Evolutionary conservation across 2,329 filamentous ascomycete species (phyloP), one percentile per base, ranked within the genome.

Genomic region (Xylariaceae sp.): DNA sequence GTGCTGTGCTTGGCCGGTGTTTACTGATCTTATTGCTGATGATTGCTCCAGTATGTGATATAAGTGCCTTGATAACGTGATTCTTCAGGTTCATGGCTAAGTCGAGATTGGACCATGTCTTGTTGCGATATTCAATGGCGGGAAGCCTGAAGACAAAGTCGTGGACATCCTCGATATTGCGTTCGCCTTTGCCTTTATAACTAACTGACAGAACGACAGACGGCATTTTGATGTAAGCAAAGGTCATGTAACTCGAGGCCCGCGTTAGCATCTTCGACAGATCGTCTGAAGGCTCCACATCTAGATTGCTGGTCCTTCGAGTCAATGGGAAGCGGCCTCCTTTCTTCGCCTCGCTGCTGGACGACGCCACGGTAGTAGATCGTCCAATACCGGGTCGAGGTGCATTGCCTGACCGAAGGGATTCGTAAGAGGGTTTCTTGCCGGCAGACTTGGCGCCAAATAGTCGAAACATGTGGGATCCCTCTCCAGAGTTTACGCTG

Each of bases 71-170:
- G 68, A 96, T 89, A 55, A 97, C 88, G 46, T 95, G 91, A 68
- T 91, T 95, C 75, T 99, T 97, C 51, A 99, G 79, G 11, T 91
- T 88, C 47, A 97, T 78, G 0, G 92, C 91, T 7, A 99, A 82
- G 67, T 99, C 94, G 5, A 99, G 80, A 69, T 97, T 99, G 5
- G 91, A 96, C 94, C 94, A 99, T 6, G 91, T 97, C 77, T 99
- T 99, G 78, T 99, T 99, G 60, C 90, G 85, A 74, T 96, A 97
- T 70, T 99, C 94, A 46, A 99, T 85, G 2, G 88, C 87, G 3
- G 94, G 94, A 73, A 99, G 83, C 35, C 90, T 86, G 80, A 99
- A 99, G 47, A 99, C 94, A 63, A 99, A 95, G 68, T 97, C 87
- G 72, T 99, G 92, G 12, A 99, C 87, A 71, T 99, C 95, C 73